Conservation (phyloP, 1,139 yeast genomes). For the Suhomyces atakaporum region DNA sequence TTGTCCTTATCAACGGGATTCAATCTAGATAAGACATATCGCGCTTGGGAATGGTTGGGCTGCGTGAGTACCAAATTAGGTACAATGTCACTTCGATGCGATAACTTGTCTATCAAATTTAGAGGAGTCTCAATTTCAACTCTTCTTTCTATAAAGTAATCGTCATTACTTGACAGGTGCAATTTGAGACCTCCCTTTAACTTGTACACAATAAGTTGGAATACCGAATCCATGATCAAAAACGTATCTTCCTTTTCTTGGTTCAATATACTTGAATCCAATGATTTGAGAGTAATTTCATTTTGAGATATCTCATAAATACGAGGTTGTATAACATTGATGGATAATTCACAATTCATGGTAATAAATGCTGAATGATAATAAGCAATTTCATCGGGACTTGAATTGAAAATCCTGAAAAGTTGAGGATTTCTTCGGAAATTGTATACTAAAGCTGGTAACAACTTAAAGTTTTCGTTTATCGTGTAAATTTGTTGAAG, state of each 20-base stretch:
- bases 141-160: slow-evolving; percentile 19
- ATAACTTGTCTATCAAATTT: slow-evolving; percentile 15
- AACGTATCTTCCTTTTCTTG: slow-evolving; percentile 16
- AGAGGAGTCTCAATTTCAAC: slow-evolving; percentile 14
- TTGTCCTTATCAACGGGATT: slow-evolving; percentile 21
- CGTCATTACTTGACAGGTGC: slow-evolving; percentile 39
- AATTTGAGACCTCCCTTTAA: slow-evolving; percentile 22
- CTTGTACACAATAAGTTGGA: slow-evolving; percentile 28
- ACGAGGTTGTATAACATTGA: slow-evolving; percentile 31
- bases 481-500: slow-evolving; percentile 24
- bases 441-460: slow-evolving; percentile 34
- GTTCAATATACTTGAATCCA: slow-evolving; percentile 24
- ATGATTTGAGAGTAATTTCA: slow-evolving; percentile 15
- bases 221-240: slow-evolving; percentile 35
- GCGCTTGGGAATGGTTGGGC: slow-evolving; percentile 36
- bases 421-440: slow-evolving; percentile 39
- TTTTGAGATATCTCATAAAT: slow-evolving; percentile 20
- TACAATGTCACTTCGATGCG: slow-evolving; percentile 10
- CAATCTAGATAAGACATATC: slow-evolving; percentile 33
- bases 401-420: slow-evolving; percentile 39
- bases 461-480: slow-evolving; percentile 27
- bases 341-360: slow-evolving; percentile 20
- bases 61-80: slow-evolving; percentile 34
- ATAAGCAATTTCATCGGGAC: slow-evolving; percentile 48
- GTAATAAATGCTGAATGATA: slow-evolving; percentile 36